Evolutionary conservation across 805 yeast genomes (phyloP).

Genomic region (Candida hungchunana): DNA sequence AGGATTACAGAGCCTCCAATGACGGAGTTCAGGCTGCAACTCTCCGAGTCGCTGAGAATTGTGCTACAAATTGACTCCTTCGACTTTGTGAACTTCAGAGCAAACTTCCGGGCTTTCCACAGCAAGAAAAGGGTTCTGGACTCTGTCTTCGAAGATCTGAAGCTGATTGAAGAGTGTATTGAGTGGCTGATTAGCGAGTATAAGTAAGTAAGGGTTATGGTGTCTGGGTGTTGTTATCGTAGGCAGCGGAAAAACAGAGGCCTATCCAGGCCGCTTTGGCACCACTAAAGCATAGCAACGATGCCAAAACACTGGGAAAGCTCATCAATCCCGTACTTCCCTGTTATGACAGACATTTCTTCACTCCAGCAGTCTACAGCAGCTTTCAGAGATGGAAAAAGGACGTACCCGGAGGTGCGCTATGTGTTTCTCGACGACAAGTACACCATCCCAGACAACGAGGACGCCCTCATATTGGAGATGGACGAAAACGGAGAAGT

Average conservation of each 20-base stretch:
- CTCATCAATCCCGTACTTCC: conserved; percentile 24
- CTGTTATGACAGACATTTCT: conserved; percentile 13
- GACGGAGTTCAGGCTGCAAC: conserved; percentile 31
- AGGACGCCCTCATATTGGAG: conserved; percentile 24
- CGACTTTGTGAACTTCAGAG: conserved; percentile 22
- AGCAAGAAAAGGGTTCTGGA: conserved; percentile 37
- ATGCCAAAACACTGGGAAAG: conserved; percentile 20
- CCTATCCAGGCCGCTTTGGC: no score
- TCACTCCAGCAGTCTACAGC: neutral
- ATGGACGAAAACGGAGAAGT: conserved; percentile 19
- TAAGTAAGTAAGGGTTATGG: no score
- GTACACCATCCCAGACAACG: conserved; percentile 9
- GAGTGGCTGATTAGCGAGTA: conserved; percentile 43
- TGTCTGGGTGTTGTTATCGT: no score
- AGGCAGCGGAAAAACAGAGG: no score
- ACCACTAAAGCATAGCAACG: no score
- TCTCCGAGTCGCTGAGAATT: conserved; percentile 9
- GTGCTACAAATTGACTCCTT: conserved; percentile 16
- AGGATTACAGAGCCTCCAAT: conserved; percentile 20
- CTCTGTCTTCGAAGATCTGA: conserved; percentile 44
- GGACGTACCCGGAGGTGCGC: conserved; percentile 25
- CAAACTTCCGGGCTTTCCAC: conserved; percentile 14
- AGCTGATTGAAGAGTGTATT: conserved; percentile 52
- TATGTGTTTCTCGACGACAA: conserved; percentile 28
- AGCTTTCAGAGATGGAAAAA: conserved; percentile 2